Evolutionary conservation across 352 stramenopile species (phyloP).

Genomic region (Phytophthora ohioensis): DNA sequence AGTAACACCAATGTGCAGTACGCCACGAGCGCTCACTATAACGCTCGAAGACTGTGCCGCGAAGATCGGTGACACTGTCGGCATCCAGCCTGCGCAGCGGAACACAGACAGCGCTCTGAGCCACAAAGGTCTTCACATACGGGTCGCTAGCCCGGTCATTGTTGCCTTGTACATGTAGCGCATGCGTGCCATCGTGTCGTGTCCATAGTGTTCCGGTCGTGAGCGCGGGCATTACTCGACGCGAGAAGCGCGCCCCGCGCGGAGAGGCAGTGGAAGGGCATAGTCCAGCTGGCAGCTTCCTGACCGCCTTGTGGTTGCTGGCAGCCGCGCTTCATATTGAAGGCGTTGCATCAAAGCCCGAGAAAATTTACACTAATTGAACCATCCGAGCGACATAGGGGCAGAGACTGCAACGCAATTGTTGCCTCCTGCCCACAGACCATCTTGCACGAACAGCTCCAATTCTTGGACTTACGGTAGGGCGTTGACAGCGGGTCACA

Average conservation of each 20-base stretch:
- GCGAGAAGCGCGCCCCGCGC: constrained; percentile 14
- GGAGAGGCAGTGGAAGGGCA: constrained; percentile 31
- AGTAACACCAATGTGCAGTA: neutral
- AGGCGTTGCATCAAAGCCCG: constrained; percentile 17
- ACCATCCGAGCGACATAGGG: constrained; percentile 6
- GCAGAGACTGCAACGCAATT: constrained; percentile 11
- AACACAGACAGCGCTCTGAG: constrained; percentile 26
- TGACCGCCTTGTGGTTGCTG: constrained; percentile 15
- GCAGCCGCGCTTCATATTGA: neutral
- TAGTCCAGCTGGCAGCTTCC: constrained; percentile 33
- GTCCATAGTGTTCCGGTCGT: constrained; percentile 22
- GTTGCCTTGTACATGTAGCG: neutral
- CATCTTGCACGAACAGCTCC: constrained; percentile 2
- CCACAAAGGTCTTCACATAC: constrained; percentile 29
- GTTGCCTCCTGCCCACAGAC: constrained; percentile 6
- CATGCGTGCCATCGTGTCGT: constrained; percentile 20
- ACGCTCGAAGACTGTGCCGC: constrained; percentile 5
- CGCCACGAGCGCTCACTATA: neutral
- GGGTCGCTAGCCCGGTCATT: constrained; percentile 23
- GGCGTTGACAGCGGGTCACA: neutral
- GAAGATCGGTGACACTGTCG: neutral
- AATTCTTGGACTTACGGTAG: no score
- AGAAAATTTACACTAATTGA: constrained; percentile 6
- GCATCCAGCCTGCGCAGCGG: constrained; percentile 19
- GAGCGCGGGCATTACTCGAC: constrained; percentile 30